Evolutionary conservation across 306 rosid species (phyloP).

Genomic region (Sophora flavescens): DNA sequence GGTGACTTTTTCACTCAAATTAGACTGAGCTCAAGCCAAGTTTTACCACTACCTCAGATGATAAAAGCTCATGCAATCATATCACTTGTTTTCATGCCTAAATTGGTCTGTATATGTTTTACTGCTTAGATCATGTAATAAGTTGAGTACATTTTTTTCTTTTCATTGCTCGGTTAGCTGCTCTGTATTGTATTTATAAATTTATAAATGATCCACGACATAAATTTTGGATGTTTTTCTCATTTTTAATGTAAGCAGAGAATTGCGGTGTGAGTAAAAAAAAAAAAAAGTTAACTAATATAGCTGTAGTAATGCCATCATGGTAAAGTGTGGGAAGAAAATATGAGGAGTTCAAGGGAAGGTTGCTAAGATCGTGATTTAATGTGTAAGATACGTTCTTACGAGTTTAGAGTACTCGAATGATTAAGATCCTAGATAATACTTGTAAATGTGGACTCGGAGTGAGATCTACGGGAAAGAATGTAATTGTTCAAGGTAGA

Average conservation of each 20-base stretch:
- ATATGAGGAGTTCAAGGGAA: too few relatives aligned
- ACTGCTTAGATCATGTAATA: conserved; percentile 26
- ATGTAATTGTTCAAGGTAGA: too few relatives aligned
- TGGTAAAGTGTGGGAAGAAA: background rate
- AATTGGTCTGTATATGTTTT: conserved; percentile 41
- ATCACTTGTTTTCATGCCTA: conserved; percentile 33
- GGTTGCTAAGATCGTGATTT: too few relatives aligned
- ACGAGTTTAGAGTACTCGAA: too few relatives aligned
- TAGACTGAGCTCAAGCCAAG: background rate
- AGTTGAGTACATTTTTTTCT: conserved; percentile 20
- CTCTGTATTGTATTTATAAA: conserved; percentile 38
- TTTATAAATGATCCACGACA: conserved; percentile 25
- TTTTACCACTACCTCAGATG: conserved; percentile 45
- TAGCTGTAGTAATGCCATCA: background rate
- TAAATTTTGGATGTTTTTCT: conserved; percentile 33
- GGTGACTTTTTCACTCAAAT: conserved; percentile 21
- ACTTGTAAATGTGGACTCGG: too few relatives aligned
- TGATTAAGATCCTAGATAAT: too few relatives aligned
- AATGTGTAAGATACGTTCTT: too few relatives aligned
- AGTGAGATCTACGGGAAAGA: too few relatives aligned
- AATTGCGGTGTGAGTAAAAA: background rate
- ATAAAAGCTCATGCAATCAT: conserved; percentile 48
- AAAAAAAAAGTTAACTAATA: background rate
- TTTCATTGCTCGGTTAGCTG: background rate
- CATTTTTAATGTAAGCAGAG: conserved; percentile 8